Evolutionary conservation across 2,329 filamentous ascomycete genomes (phyloP), one percentile per base, ranked within the genome.

Genomic region (Stagonosporopsis chrysanthemi): DNA sequence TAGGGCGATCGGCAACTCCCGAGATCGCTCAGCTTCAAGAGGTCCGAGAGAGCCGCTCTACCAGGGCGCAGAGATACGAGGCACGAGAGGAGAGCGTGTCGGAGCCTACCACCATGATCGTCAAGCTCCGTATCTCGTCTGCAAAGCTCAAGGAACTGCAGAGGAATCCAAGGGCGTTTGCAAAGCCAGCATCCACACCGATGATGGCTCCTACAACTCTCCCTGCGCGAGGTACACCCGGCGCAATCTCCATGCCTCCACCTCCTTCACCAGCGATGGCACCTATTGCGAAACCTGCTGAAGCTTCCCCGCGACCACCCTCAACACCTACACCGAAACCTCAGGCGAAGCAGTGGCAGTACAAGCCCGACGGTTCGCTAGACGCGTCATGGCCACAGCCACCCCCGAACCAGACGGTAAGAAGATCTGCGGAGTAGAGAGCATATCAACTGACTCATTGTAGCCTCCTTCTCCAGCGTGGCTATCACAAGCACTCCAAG

Each of bases 391-490:
- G 86, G 50, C 87, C 88, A 47, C 83, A 84, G 6, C 79, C 82
- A 40, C 78, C 83, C 38, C 85, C 85, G 51, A 82, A 86, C 64
- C 81, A 84, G 77, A 79, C 84, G 65, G 90, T 92, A 85, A 86
- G 87, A 74, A 17, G 22, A 23, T 23, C 7, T 17, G 19, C 23
- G 11, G 4, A 4, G 17, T 29, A 12, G 24, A 28, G 23, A 22
- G 33, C 48, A 49, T 49, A 15, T 28, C 44, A 23, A 56, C 66
- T 71, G 26, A 73, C 58, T n/a, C 12, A 17, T 50, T 42, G 54
- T 70, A 96, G 92, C 91, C 92, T 56, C 87, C 90, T 7, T 88
- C 92, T 17, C 93, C 94, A n/a, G 82, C 86, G 54, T 98, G 95
- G 95, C 89, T 99, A 53, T 81, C 83, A 55, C 79, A 84, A 35